Base-by-base conservation (phyloP, 169 alveolate species). In the Neospora caninum region DNA sequence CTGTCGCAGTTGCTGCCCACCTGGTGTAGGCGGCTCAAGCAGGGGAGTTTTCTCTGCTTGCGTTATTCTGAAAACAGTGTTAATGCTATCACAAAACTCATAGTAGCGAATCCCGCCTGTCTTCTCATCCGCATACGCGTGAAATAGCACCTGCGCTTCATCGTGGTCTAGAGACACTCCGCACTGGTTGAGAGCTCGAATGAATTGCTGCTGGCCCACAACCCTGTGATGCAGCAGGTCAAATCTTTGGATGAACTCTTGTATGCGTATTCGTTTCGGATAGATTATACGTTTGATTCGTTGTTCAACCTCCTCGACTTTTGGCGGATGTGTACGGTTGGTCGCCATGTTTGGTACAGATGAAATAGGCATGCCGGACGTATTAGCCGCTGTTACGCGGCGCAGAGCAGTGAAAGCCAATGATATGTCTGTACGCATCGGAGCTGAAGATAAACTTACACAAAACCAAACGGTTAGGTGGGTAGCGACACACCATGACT, bases 171-270 rank as follows among this genome's bases (percentile, higher is more conserved):
- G 31, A 31, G 64, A 13, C 69, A 82, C 89, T 22, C 89, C 89
- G 36, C 89, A 42, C 89, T 82, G 89, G 39, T 82, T 49, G 0
- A 82, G 89, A 7, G 89, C 89, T 42, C 89, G 53, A 18, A 82
- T 36, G 36, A 82, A 82, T 43, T 82, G 89, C 67, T 82, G 89
- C 69, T 36, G 89, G 67, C 41, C 41, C 36, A 82, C 89, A 39
- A 82, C 67, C 69, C 89, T 9, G 89, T 82, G 89, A 43, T 43
- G 89, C 67, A 82, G 31, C 29, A 13, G 89, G 41, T 82, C 89
- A 82, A 82, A 82, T 36, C 69, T 7, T 29, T 31, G 89, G 34
- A 82, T 27, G 36, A 82, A 82, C 89, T 82, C 89, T 29, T 41
- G 89, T 39, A 82, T 41, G n/a, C 64, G 69, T 6, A 82, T 43